phyloP scores from a whole-genome alignment of 352 stramenopile species.

The Phytophthora fragariaefolia region DNA sequence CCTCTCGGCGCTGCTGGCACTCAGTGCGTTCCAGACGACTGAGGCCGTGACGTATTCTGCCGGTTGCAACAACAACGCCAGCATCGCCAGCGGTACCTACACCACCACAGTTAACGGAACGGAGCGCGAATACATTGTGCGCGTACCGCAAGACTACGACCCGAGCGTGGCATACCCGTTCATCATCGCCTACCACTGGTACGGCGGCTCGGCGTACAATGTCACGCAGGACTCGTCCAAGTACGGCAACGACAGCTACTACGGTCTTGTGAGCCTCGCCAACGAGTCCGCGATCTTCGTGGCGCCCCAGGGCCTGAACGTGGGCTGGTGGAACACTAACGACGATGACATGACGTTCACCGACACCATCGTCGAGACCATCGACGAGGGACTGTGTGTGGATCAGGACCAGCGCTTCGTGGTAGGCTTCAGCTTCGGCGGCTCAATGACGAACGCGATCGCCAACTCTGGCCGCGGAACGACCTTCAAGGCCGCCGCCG shows the following conservation, averaged over 20 bases:
- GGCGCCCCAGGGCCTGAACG: constrained; percentile 33
- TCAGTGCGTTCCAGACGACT: constrained; percentile 13
- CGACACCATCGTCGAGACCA: constrained; percentile 33
- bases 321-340: constrained; percentile 36
- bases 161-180: constrained; percentile 25
- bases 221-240: constrained; percentile 31
- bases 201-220: constrained; percentile 34
- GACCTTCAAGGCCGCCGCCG: constrained; percentile 36
- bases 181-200: constrained; percentile 45
- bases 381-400: constrained; percentile 39
- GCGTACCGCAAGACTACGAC: constrained; percentile 40
- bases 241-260: constrained; percentile 44
- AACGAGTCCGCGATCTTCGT: constrained; percentile 42
- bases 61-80: constrained; percentile 13
- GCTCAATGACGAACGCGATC: constrained; percentile 36
- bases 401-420: constrained; percentile 42
- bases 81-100: constrained; percentile 34
- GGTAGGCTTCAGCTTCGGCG: constrained; percentile 46
- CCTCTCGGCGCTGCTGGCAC: constrained; percentile 5
- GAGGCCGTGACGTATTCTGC: constrained; percentile 13
- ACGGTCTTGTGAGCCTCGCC: constrained; percentile 31
- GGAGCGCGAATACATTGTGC: constrained; percentile 41
- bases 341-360: constrained; percentile 38
- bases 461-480: constrained; percentile 27
- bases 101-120: constrained; percentile 31